Evolutionary conservation across 306 rosid genomes (phyloP), one percentile per base, ranked within the genome.

Genomic region (Quercus bicolor): DNA sequence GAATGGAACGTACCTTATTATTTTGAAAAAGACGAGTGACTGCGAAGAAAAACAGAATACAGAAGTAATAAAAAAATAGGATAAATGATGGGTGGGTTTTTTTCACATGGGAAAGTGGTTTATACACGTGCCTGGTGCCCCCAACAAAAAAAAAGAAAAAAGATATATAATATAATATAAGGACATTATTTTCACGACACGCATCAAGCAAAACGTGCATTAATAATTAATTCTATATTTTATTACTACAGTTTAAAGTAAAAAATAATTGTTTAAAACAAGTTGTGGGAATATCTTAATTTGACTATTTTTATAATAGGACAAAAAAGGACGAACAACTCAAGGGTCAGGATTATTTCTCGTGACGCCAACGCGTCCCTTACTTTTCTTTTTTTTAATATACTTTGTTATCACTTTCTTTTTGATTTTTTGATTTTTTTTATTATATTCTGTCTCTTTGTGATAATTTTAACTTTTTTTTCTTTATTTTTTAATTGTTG

Each of bases 141-240:
- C 2, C 54, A 75, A 70, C 51, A 56, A 11, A 68, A 55, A 69
- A 56, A 56, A 6, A 19, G 1, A 1, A 15, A 54, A n/a, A 1
- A 2, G 18, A 2, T 15, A 54, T 54, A 7, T 1, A 57, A 23
- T 29, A 53, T 20, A 65, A 1, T 3, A 61, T 4, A 23, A 72
- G 77, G 77, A 77, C 82, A 84, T 80, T 82, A 31, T 80, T 80
- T 74, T 54, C 75, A 77, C 75, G 82, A 60, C 74, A 84, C 85
- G 82, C 80, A 57, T 77, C 77, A 45, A 53, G 59, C 79, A 80
- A 80, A 80, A 84, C 85, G 82, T 84, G 87, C 45, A 54, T 13
- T 70, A 80, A 84, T 73, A 80, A 71, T 76, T 65, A 79, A 51
- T 31, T 21, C 1, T 45, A 40, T 40, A 40, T 2, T 40, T 2